Evolutionary conservation across 2,329 filamentous ascomycete species (phyloP), one percentile per base, ranked within the genome.

Genomic region (Fusarium clavum): DNA sequence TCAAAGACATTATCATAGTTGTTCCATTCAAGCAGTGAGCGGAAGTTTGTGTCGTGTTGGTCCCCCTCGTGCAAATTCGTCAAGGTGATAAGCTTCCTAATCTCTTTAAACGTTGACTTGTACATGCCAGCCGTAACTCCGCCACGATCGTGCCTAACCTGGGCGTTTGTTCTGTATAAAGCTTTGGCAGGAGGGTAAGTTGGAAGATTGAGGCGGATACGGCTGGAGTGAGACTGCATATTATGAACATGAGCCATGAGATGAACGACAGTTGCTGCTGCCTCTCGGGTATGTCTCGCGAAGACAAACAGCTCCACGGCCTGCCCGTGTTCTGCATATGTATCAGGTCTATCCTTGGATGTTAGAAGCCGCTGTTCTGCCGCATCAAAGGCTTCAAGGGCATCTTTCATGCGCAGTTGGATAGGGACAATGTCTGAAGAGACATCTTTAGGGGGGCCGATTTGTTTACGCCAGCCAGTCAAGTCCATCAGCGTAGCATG

Each of bases 81-180:
- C 45, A 77, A 79, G n/a, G 83, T 78, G 32, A 85, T 79, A n/a
- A 83, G 74, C 9, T 74, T 76, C 3, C 78, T 78, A 48, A 85
- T 85, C 48, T 83, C 81, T 16, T 71, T 76, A 66, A 85, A 84
- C 12, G 82, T 85, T 51, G 77, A 77, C 44, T 83, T 81, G 64
- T 85, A 85, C 70, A 80, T 78, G 74, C 85, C 85, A 8, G 86
- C 86, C 7, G 87, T 88, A 22, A 87, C 81, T 25, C 87, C 86
- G 20, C 87, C 87, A 64, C 87, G 81, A 71, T 90, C 87, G 68
- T 89, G 87, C 32, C 86, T 81, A 7, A 89, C 86, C 67, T 88
- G 86, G 5, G 83, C 81, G 71, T 88, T 89, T 8, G 84, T 84
- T 34, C 86, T 80, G 67, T 87, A 83, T 3, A 88, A 58, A 7